Evolutionary conservation across 805 yeast species (phyloP), one percentile per base, ranked within the genome.

Genomic region (Yamadazyma sp.): DNA sequence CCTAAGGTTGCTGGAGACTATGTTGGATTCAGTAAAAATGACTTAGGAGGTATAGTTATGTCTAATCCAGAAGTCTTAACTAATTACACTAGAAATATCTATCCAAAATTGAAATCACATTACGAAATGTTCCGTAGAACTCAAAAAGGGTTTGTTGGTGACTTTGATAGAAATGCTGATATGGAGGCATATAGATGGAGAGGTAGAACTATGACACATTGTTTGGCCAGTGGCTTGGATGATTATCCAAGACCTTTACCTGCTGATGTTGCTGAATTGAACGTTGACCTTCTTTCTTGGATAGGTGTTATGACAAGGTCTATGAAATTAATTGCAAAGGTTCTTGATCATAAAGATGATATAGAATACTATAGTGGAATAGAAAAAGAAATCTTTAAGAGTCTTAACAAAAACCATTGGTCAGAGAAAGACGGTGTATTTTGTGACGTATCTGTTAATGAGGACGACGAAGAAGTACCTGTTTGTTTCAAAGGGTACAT

Each of bases 401-500:
- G 86, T 60, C 60, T 93, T 34, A 85, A 84, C 13, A 73, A 65
- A 14, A 51, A 86, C 7, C 96, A 88, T 57, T 93, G 98, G 98
- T 75, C 80, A 34, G 78, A 74, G 18, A 61, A 75, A 2, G 69
- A 76, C 5, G 58, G 72, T 10, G 62, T 82, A 14, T 93, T 84
- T 56, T 93, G 98, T 60, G 98, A 93, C 59, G 68, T 83, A 6
- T 73, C 91, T 0, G 77, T 86, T 2, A 81, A 86, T 55, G 86
- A 79, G 21, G 76, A 70, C 34, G 95, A 85, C 40, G 81, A 76
- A 40, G 70, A 75, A 36, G 56, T 57, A 2, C 75, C 70, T 53
- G 87, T 77, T n/a, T 91, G 98, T 50, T 93, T 80, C 58, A 78
- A 82, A 50, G 98, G 98, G 2, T 93, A 93, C 52, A 78, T 91